Evolutionary conservation across 2,329 filamentous ascomycete species (phyloP).

Genomic region (Venturia pyrina): DNA sequence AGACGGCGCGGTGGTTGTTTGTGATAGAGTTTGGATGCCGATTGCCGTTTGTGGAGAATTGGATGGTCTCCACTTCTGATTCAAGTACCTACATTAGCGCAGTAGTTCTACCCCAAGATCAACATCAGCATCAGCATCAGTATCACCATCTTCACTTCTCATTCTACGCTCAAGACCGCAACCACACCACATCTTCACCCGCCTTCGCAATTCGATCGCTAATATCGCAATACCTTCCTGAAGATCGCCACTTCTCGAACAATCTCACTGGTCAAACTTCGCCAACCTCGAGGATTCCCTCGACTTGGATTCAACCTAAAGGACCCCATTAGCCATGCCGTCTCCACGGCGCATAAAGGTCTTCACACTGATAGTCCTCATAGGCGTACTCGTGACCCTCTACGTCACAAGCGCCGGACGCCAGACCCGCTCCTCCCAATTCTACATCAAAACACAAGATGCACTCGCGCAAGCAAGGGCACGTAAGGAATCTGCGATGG

Average conservation of each 20-base stretch:
- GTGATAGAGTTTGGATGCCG: background rate
- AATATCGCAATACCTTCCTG: background rate
- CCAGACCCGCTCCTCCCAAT: slow-evolving; percentile 41
- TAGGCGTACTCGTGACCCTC: slow-evolving; percentile 56
- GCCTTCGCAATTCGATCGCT: background rate
- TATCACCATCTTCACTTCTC: background rate
- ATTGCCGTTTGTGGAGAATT: background rate
- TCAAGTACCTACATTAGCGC: slow-evolving; percentile 1
- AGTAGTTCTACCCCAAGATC: background rate
- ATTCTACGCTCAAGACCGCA: background rate
- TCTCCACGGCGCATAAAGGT: slow-evolving; percentile 53
- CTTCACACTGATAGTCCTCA: slow-evolving; percentile 53
- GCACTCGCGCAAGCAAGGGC: slow-evolving; percentile 28
- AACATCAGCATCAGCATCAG: background rate
- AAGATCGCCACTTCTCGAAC: background rate
- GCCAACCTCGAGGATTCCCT: background rate
- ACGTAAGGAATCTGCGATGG: slow-evolving; percentile 36
- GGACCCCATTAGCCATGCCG: slow-evolving; percentile 7
- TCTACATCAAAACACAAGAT: slow-evolving; percentile 50
- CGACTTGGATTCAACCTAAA: background rate
- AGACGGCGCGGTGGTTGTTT: background rate
- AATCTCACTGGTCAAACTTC: background rate
- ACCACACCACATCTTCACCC: background rate
- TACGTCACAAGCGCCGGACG: slow-evolving; percentile 60
- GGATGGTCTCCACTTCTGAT: background rate